Base-by-base conservation (phyloP, 1,284 basidiomycete species). In the Ustilago esculenta region DNA sequence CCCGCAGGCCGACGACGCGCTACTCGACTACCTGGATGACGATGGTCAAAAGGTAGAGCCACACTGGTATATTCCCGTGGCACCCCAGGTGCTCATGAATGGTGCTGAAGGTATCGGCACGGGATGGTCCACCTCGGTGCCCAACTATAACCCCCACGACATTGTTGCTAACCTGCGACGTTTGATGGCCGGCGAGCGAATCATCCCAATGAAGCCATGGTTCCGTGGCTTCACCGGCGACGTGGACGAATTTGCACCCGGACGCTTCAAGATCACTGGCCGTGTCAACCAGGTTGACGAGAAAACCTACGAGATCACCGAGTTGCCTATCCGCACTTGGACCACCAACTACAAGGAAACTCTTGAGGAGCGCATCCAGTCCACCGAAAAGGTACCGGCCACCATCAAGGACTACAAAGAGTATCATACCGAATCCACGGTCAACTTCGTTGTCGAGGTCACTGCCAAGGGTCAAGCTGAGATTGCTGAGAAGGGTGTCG, bases 31-130 rank as follows among this genome's bases (percentile, higher is more conserved):
- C 77, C 87, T 93, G 70, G 90, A 88, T 75, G 96, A 99, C 51
- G 96, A 99, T 56, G 92, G 92, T 24, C 85, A 88, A 60, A 82
- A 85, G 52, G 93, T 99, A 71, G 96, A 99, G 83, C 96, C 96
- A 0, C 92, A 94, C 76, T 98, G 89, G 85, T 99, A 96, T 82
- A 86, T 98, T 83, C 95, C 96, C 15, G 85, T 94, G 18, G 78
- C 98, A 0, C 96, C 96, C 0, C 86, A 96, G 83, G 86, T 98
- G 0, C 86, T 99, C 39, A 84, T 98, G 80, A 98, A 99, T 77
- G 96, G 96, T 14, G 89, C 91, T 14, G 94, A 98, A 75, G 96
- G 96, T 85, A 98, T 99, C 77, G 96, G 96, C 50, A 99, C 96
- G 46, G 94, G 95, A 61, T 99, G 96, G 95, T 95, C 92, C 79